Conservation (phyloP, 2,329 filamentous ascomycete genomes). For the Hypomyces rosellus region DNA sequence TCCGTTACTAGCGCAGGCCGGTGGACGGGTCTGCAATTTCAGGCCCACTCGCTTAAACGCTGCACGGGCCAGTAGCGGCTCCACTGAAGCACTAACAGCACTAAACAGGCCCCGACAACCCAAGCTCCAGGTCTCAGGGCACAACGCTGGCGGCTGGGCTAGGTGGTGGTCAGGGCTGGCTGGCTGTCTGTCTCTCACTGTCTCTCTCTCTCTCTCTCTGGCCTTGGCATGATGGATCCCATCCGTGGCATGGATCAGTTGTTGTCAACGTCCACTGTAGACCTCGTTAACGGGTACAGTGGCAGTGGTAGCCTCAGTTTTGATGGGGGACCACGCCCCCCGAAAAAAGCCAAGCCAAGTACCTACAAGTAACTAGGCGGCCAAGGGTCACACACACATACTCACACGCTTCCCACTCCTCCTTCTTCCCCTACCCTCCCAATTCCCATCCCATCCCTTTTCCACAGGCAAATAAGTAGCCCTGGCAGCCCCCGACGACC, state of each 20-base stretch:
- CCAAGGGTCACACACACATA: too few relatives aligned
- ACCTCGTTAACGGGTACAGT: too few relatives aligned
- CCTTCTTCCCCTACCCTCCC: not conserved
- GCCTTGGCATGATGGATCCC: too few relatives aligned
- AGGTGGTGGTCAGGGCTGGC: too few relatives aligned
- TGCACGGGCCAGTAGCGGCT: constrained; percentile 12
- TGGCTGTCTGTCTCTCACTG: too few relatives aligned
- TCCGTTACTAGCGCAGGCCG: constrained; percentile 12
- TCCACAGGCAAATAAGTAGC: constrained; percentile 37
- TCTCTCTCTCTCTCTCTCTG: too few relatives aligned
- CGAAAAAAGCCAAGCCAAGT: too few relatives aligned
- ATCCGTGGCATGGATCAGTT: too few relatives aligned
- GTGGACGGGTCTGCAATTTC: constrained; percentile 18
- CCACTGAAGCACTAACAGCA: not conserved
- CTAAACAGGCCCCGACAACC: constrained; percentile 10
- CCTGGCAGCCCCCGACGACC: constrained; percentile 27
- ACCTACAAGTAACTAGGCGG: too few relatives aligned
- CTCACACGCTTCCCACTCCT: not conserved
- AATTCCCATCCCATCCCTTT: not conserved
- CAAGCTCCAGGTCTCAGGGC: constrained; percentile 9
- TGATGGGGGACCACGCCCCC: too few relatives aligned
- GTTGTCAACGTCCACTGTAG: too few relatives aligned
- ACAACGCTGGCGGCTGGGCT: not conserved
- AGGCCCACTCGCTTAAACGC: constrained; percentile 20
- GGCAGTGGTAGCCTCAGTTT: too few relatives aligned